These are phyloP conservation scores for Hymenoscyphus linearis DNA, from an alignment of 2,329 filamentous ascomycete genomes.

Conservation along the genomic window DNA sequence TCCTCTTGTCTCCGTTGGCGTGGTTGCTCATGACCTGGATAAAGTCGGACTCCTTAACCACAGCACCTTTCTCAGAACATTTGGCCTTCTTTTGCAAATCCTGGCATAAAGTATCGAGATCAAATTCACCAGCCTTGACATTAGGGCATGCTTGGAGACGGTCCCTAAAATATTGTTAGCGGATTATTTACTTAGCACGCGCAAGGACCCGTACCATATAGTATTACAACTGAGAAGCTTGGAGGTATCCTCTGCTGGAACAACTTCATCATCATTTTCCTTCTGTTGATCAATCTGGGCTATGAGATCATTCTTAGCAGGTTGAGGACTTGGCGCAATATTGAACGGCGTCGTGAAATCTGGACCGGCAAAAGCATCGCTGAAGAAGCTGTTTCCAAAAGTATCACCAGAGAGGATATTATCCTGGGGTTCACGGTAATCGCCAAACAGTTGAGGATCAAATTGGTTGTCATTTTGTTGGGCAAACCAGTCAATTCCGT, in stretches of 20 bases:
- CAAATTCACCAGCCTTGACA: slow-evolving; percentile 85
- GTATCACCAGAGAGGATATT: slow-evolving; percentile 60
- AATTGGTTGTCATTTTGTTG: slow-evolving; percentile 82
- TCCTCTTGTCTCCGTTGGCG: slow-evolving; percentile 24
- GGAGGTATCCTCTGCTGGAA: slow-evolving; percentile 53
- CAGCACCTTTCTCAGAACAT: slow-evolving; percentile 84
- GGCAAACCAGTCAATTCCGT: slow-evolving; percentile 66
- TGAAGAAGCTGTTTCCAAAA: slow-evolving; percentile 48
- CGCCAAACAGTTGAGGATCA: slow-evolving; percentile 85
- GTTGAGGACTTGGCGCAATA: slow-evolving; percentile 40
- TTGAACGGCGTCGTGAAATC: slow-evolving; percentile 83
- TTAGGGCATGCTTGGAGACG: slow-evolving; percentile 81
- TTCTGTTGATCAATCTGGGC: slow-evolving; percentile 75
- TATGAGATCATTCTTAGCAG: slow-evolving; percentile 64
- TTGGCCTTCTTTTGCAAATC: slow-evolving; percentile 94
- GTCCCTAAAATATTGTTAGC: slow-evolving; percentile 56
- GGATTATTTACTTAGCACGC: not conserved
- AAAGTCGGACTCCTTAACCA: slow-evolving; percentile 85
- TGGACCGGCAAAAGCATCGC: slow-evolving; percentile 69
- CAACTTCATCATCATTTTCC: slow-evolving; percentile 60
- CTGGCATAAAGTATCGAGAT: slow-evolving; percentile 86
- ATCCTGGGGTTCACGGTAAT: slow-evolving; percentile 86
- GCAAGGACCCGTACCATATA: slow-evolving; percentile 67
- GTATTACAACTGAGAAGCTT: slow-evolving; percentile 79
- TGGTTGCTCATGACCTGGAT: slow-evolving; percentile 69